Conservation (phyloP, 805 yeast genomes). For the Wickerhamomyces canadensis region DNA sequence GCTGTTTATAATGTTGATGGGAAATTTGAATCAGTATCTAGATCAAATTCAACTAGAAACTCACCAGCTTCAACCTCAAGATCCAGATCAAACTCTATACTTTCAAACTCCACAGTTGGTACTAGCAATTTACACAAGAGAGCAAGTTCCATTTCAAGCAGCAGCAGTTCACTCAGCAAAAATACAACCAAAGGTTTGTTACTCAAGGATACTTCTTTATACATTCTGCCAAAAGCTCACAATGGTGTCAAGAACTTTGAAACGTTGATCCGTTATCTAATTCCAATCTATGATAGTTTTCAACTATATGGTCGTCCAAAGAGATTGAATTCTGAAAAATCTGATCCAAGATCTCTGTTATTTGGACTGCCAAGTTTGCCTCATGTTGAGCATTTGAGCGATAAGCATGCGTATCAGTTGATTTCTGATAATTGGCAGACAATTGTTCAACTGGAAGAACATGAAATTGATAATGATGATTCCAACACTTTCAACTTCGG, state of each 20-base stretch:
- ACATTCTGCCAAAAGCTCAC: conserved; percentile 66
- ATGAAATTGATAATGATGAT: not conserved
- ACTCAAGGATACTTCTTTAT: conserved; percentile 26
- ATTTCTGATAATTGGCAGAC: conserved; percentile 16
- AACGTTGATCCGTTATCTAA: conserved; percentile 62
- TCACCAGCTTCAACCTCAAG: conserved; percentile 2
- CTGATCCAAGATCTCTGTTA: conserved; percentile 47
- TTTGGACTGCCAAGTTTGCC: conserved; percentile 77
- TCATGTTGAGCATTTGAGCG: conserved; percentile 47
- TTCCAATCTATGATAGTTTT: conserved; percentile 68
- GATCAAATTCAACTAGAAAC: not conserved
- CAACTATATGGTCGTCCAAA: conserved; percentile 71
- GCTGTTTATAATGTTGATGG: conserved; percentile 28
- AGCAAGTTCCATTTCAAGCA: conserved; percentile 8
- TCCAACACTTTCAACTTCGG: conserved; percentile 5
- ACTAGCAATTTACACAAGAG: conserved; percentile 3
- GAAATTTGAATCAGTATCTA: conserved; percentile 2
- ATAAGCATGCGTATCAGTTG: conserved; percentile 4
- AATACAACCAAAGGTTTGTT: conserved; percentile 6
- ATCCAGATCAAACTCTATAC: conserved; percentile 6
- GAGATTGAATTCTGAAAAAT: conserved; percentile 52
- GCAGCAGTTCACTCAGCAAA: conserved; percentile 4
- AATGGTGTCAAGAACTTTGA: conserved; percentile 69
- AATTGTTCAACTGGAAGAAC: conserved; percentile 2
- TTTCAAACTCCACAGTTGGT: too few species aligned